Conservation (phyloP, 306 rosid species). For the Lablab purpureus region DNA sequence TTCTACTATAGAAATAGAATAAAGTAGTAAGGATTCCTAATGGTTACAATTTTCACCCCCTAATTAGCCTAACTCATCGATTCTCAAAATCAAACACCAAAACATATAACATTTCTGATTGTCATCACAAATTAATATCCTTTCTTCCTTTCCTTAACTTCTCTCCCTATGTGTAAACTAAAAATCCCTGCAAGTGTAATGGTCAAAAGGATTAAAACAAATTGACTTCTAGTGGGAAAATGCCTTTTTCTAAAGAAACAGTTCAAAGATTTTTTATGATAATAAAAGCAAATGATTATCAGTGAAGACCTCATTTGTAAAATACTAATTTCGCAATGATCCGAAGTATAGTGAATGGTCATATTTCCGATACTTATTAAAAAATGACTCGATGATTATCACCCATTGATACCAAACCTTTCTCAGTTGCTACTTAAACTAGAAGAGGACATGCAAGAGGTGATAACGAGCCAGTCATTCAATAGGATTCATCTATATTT, state of each 20-base stretch:
- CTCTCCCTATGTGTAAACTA: background rate
- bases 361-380: background rate
- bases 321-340: background rate
- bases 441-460: constrained; percentile 24
- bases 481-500: background rate
- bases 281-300: background rate
- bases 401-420: background rate
- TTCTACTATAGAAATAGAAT: background rate
- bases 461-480: constrained; percentile 15
- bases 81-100: background rate
- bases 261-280: background rate
- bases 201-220: background rate
- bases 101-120: constrained; percentile 16
- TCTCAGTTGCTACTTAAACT: constrained; percentile 25
- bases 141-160: constrained; percentile 11
- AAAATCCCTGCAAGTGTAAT: background rate
- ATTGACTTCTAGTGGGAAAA: constrained; percentile 1
- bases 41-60: background rate
- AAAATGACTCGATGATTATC: constrained; percentile 3
- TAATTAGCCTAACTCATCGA: background rate
- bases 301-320: constrained; percentile 17
- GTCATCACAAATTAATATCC: constrained; percentile 8
- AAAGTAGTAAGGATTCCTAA: background rate
- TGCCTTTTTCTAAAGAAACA: background rate
- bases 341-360: background rate